phyloP scores from a whole-genome alignment of 148 eudicot genomes.

The Rhododendron ovatum region DNA sequence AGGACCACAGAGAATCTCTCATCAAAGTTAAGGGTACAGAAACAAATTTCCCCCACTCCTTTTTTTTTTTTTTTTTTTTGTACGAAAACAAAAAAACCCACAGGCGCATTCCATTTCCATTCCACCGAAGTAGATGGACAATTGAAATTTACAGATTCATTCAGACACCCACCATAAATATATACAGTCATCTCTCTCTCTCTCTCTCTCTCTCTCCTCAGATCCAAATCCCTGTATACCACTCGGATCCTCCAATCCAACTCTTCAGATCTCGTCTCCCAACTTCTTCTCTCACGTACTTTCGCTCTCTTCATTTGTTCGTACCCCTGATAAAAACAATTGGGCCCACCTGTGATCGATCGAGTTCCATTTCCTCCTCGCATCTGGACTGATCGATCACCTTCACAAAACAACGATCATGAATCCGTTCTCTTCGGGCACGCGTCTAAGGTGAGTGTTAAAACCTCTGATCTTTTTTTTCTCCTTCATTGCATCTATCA shows the following conservation, averaged over 20 bases:
- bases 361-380: neutral
- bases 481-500: neutral
- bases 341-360: conserved; percentile 3
- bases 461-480: neutral
- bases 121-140: neutral
- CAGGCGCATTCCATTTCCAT: neutral
- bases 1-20: neutral
- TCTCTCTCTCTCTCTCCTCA: neutral
- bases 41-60: neutral
- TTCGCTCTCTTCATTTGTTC: neutral
- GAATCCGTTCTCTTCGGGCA: conserved; percentile 91
- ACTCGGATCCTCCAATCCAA: conserved; percentile 8
- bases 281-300: neutral
- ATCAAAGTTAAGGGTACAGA: neutral
- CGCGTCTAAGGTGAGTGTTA: conserved; percentile 74
- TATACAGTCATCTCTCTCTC: neutral
- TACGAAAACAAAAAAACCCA: neutral
- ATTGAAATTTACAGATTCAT: neutral
- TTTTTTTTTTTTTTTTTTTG: too few species aligned
- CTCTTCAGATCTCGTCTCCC: conserved; percentile 10
- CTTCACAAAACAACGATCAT: conserved; percentile 42
- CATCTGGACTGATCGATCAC: conserved; percentile 48
- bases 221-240: conserved; percentile 7
- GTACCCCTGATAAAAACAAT: neutral
- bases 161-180: neutral